Evolutionary conservation across 2,329 filamentous ascomycete genomes (phyloP).

Genomic region (Fusarium humuli): DNA sequence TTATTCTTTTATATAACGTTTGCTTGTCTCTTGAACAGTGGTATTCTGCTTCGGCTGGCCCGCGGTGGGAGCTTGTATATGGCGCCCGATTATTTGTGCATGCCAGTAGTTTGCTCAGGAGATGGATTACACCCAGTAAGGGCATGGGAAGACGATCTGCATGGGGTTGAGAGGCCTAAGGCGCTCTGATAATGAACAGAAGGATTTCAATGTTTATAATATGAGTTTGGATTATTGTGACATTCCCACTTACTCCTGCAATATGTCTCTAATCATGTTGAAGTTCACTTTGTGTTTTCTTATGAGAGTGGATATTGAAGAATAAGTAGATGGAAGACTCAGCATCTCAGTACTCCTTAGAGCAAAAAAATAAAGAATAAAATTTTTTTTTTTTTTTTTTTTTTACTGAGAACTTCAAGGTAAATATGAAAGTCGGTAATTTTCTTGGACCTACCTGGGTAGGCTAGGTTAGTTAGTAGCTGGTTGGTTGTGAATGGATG

Average conservation of each 20-base stretch:
- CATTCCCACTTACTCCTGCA: neutral
- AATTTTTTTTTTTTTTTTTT: too few relatives aligned
- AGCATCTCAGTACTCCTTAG: neutral
- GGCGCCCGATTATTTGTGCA: conserved; percentile 40
- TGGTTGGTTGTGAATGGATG: neutral
- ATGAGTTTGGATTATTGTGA: neutral
- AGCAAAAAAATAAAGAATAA: neutral
- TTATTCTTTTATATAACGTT: conserved; percentile 46
- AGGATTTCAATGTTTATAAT: conserved; percentile 30
- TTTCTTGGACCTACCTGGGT: neutral
- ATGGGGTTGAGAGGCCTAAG: conserved; percentile 28
- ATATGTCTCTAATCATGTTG: neutral
- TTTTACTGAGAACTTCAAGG: neutral
- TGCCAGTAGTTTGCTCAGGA: conserved; percentile 32
- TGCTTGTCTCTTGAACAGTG: conserved; percentile 40
- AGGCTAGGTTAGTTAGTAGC: neutral
- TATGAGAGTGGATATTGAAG: neutral
- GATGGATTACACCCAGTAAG: conserved; percentile 22
- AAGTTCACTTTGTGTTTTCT: neutral
- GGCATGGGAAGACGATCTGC: conserved; percentile 38
- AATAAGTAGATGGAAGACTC: neutral
- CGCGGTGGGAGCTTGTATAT: conserved; percentile 45
- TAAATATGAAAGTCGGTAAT: neutral
- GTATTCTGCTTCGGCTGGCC: conserved; percentile 52
- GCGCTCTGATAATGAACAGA: conserved; percentile 38